phyloP scores from a whole-genome alignment of 1,284 basidiomycete species.

The Gymnopus androsaceus region DNA sequence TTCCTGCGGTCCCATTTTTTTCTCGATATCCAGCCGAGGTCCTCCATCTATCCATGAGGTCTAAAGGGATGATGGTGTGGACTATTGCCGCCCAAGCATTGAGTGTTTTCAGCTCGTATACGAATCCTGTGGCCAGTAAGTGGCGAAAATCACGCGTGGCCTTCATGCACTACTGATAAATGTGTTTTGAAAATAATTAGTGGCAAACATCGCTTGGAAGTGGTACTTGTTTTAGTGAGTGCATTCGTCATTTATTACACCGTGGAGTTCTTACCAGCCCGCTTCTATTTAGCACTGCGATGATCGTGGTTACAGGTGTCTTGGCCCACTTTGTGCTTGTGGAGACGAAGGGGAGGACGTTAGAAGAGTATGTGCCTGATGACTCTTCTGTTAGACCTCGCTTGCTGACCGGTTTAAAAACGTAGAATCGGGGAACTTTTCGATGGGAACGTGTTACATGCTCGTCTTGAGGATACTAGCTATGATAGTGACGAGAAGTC shows the following conservation, averaged over 20 bases:
- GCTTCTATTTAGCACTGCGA: conserved; percentile 1
- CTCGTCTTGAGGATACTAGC: not conserved
- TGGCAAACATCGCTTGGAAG: conserved; percentile 16
- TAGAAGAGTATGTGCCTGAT: conserved; percentile 16
- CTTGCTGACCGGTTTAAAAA: not conserved
- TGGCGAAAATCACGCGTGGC: not conserved
- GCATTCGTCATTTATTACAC: not conserved
- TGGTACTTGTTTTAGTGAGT: conserved; percentile 17
- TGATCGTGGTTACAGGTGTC: conserved; percentile 35
- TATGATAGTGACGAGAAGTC: not conserved
- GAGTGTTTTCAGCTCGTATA: conserved; percentile 15
- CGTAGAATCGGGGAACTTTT: conserved; percentile 17
- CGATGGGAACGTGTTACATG: conserved; percentile 4
- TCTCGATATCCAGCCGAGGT: conserved; percentile 17
- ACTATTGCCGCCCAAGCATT: conserved; percentile 6
- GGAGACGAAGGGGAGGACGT: conserved; percentile 18
- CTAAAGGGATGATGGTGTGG: conserved; percentile 18
- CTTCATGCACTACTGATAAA: not conserved
- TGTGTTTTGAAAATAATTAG: not conserved
- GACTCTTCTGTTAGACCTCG: not conserved
- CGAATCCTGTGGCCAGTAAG: conserved; percentile 17
- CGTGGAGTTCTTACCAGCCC: not conserved
- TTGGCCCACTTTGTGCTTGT: conserved; percentile 13
- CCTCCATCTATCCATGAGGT: conserved; percentile 15
- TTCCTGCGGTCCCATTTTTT: conserved; percentile 17